Evolutionary conservation across 1,284 basidiomycete species (phyloP), one percentile per base, ranked within the genome.

Genomic region (Megacollybia platyphylla): DNA sequence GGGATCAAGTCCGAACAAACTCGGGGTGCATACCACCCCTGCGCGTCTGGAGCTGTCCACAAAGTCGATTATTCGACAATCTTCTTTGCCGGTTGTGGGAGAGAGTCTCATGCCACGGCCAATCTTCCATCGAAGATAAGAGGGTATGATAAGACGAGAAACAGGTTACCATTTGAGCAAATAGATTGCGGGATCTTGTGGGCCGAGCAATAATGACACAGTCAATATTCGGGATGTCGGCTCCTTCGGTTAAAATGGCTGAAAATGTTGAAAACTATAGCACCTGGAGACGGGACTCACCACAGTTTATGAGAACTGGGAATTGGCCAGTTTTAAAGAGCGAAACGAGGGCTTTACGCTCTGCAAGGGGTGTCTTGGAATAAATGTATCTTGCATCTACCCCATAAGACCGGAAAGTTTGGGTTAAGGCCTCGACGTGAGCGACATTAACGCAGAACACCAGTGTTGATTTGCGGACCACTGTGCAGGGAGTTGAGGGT

Each of bases 61-160:
- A 47, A 97, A 83, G 57, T 98, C 93, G 46, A 98, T 83, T 39
- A 97, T 78, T 17, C 78, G 76, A 57, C 94, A 97, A 55, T 97
- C 80, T 30, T 59, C 53, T 60, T 98, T 98, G 37, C 78, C 84
- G 0, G 87, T 92, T 4, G 59, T 59, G 1, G 88, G 86, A 0
- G 87, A 91, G 20, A 87, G 68, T 44, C 94, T 72, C 71, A 97
- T 83, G 6, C 94, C 93, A 42, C 94, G 74, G 0, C 93, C 94
- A 50, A 97, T 89, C 87, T 91, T 46, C 37, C 13, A 41, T 27
- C 35, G 43, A 15, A 24, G 1, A 39, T 41, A 32, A 28, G 41
- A 5, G 35, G 15, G 31, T 10, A 18, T 17, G 26, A 24, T 32
- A 35, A n/a, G 28, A 28, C 20, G 4, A 3, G 36, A 38, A 32